Conservation (phyloP, 371 early-diverging fungal genomes). For the Cokeromyces recurvatus region DNA sequence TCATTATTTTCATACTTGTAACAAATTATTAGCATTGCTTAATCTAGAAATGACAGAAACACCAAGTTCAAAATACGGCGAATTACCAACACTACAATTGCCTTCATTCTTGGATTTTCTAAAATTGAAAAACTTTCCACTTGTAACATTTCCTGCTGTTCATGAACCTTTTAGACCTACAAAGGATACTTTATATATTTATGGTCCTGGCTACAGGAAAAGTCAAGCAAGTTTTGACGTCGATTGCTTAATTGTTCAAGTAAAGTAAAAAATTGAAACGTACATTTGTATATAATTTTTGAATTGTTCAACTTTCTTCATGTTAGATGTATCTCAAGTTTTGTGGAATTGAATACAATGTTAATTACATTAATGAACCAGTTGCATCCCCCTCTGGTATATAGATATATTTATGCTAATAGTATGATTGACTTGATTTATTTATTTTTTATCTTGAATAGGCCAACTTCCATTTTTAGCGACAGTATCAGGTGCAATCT, state of each 20-base stretch:
- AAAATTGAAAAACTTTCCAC: slow-evolving; percentile 41
- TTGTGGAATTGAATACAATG: slow-evolving; percentile 33
- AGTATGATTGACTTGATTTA: too few species aligned
- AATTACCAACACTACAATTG: slow-evolving; percentile 33
- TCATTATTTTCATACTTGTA: too few species aligned
- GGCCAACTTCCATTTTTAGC: slow-evolving; percentile 41
- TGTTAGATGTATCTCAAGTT: slow-evolving; percentile 43
- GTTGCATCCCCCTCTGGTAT: slow-evolving; percentile 41
- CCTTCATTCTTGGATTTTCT: slow-evolving; percentile 40
- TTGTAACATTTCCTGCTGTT: slow-evolving; percentile 38
- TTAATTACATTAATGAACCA: slow-evolving; percentile 37
- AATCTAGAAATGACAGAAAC: slow-evolving; percentile 10
- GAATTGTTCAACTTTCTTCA: neutral
- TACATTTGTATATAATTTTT: neutral
- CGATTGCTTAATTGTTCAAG: slow-evolving; percentile 41
- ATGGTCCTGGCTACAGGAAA: slow-evolving; percentile 41
- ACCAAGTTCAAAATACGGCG: slow-evolving; percentile 23
- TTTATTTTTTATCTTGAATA: too few species aligned
- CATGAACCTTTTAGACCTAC: slow-evolving; percentile 24
- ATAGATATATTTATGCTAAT: too few species aligned
- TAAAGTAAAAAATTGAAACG: slow-evolving; percentile 2
- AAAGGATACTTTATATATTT: slow-evolving; percentile 39
- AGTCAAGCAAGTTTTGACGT: slow-evolving; percentile 40
- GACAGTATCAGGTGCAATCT: slow-evolving; percentile 34
- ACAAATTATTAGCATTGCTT: too few species aligned